phyloP scores from a whole-genome alignment of 176 grass and related monocot species.

The Calamus simplicifolius region DNA sequence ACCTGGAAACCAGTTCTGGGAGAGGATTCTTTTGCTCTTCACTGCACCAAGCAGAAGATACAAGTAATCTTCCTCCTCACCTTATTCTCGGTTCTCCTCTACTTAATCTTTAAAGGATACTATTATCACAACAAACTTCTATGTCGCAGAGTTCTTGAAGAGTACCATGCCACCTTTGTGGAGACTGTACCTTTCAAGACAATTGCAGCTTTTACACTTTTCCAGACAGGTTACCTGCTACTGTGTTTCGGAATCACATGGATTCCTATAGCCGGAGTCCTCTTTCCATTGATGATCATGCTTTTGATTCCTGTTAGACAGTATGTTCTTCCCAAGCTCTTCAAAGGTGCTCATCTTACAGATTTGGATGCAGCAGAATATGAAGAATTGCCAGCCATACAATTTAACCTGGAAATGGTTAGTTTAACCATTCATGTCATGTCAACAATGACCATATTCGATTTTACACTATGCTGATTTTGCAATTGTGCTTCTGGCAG shows the following conservation, averaged over 20 bases:
- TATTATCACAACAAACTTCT: not conserved
- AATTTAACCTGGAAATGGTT: conserved; percentile 58
- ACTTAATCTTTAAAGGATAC: not conserved
- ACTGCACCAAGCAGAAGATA: conserved; percentile 94
- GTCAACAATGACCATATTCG: not conserved
- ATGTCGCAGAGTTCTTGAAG: conserved; percentile 79
- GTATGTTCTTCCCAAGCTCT: conserved; percentile 89
- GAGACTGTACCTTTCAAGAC: conserved; percentile 98
- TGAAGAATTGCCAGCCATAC: conserved; percentile 82
- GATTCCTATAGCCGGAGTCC: conserved; percentile 94
- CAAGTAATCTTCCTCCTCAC: conserved; percentile 42
- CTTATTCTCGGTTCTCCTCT: not conserved
- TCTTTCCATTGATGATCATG: conserved; percentile 99
- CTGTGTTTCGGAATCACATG: conserved; percentile 97
- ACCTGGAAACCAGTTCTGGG: conserved; percentile 98
- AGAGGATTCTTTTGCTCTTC: conserved; percentile 85
- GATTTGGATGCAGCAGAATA: conserved; percentile 88
- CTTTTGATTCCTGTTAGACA: conserved; percentile 87
- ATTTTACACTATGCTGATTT: not conserved
- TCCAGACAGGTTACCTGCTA: conserved; percentile 74
- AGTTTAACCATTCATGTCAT: conserved; percentile 7
- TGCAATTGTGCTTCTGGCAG: conserved; percentile 38
- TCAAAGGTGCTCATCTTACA: conserved; percentile 92
- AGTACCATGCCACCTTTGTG: conserved; percentile 84
- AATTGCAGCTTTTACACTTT: conserved; percentile 79